phyloP scores from a whole-genome alignment of 2,329 filamentous ascomycete species.

The Botrytis aclada region DNA sequence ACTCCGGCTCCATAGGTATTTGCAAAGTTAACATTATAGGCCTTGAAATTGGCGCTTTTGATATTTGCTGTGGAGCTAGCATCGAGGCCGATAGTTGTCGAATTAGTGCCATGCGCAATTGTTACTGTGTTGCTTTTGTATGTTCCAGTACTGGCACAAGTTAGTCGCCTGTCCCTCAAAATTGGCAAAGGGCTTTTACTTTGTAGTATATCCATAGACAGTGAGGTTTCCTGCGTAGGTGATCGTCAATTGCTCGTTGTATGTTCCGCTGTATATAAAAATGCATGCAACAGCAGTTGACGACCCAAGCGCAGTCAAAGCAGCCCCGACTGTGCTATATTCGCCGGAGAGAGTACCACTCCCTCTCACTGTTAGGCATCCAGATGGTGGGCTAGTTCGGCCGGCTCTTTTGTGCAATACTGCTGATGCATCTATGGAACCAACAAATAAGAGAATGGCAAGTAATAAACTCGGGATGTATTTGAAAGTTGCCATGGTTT shows the following conservation, averaged over 20 bases:
- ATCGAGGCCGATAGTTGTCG: not conserved
- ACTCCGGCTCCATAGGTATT: conserved; percentile 13
- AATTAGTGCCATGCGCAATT: conserved; percentile 4
- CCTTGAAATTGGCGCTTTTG: conserved; percentile 4
- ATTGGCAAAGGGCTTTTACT: not conserved
- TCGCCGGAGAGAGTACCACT: conserved; percentile 19
- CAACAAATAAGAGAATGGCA: not conserved
- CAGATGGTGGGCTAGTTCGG: conserved; percentile 12
- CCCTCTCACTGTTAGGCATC: conserved; percentile 16
- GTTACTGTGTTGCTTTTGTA: conserved; percentile 7
- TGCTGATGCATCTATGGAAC: not conserved
- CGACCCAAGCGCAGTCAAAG: conserved; percentile 3
- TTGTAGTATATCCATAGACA: conserved; percentile 11
- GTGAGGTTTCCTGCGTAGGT: conserved; percentile 1
- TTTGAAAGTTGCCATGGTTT: not conserved
- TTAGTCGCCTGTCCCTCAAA: not conserved
- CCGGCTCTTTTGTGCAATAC: conserved; percentile 1
- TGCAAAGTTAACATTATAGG: conserved; percentile 6
- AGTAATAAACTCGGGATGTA: not conserved
- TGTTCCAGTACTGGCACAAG: not conserved
- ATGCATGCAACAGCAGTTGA: not conserved
- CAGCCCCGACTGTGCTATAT: conserved; percentile 14
- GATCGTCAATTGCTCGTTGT: not conserved
- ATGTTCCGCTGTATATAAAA: conserved; percentile 8
- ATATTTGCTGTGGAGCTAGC: conserved; percentile 6